phyloP scores from a whole-genome alignment of 495 filamentous ascomycete genomes.

The Parmelia sp. region DNA sequence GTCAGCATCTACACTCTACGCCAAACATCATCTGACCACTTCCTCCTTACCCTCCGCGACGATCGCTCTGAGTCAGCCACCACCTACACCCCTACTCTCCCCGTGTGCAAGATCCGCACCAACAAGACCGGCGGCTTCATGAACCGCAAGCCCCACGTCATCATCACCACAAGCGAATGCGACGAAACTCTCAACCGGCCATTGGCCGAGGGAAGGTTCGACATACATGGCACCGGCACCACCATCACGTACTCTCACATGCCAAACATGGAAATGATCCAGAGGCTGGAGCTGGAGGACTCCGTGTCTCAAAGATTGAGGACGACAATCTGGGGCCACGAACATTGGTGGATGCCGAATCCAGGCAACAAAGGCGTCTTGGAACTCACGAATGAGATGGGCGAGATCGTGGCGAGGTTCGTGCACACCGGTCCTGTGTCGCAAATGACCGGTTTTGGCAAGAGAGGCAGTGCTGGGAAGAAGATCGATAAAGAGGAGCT shows the following conservation, averaged over 20 bases:
- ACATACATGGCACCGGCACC: slow-evolving; percentile 79
- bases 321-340: slow-evolving; percentile 58
- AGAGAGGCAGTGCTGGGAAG: neutral
- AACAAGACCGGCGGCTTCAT: slow-evolving; percentile 35
- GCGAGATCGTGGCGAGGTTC: slow-evolving; percentile 56
- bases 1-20: slow-evolving; percentile 70
- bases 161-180: slow-evolving; percentile 15
- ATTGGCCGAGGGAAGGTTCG: slow-evolving; percentile 58
- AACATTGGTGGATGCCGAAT: slow-evolving; percentile 76
- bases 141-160: slow-evolving; percentile 22
- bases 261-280: slow-evolving; percentile 70
- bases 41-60: slow-evolving; percentile 48
- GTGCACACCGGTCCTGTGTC: slow-evolving; percentile 26
- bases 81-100: neutral
- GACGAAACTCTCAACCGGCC: slow-evolving; percentile 1
- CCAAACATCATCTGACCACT: slow-evolving; percentile 61
- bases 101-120: slow-evolving; percentile 34
- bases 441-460: neutral
- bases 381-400: slow-evolving; percentile 61
- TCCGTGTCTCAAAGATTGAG: slow-evolving; percentile 77
- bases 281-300: slow-evolving; percentile 80
- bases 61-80: slow-evolving; percentile 19
- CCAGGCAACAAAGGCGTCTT: slow-evolving; percentile 80
- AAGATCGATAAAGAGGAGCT: neutral
- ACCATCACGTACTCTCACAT: slow-evolving; percentile 77